Evolutionary conservation across 257 asterid genomes (phyloP), one percentile per base, ranked within the genome.

Genomic region (Lavandula angustifolia): DNA sequence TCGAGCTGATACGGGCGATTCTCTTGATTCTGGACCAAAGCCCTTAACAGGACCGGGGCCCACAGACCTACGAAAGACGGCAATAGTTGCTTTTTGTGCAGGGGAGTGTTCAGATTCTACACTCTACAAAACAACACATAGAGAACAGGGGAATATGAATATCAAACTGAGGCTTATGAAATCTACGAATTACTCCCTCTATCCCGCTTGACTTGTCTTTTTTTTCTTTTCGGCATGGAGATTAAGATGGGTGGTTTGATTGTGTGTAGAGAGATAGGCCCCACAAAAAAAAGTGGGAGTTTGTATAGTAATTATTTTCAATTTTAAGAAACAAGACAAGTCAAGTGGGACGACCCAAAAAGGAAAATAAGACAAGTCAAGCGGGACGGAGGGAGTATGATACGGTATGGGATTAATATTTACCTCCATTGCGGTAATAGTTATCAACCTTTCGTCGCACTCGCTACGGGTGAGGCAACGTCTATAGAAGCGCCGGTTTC

Each of bases 391-490:
- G n/a, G n/a, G n/a, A n/a, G n/a, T n/a, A 52, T 29, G 49, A 47
- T 7, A 61, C n/a, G 55, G 64, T 22, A 22, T 1, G 53, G 48
- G 38, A 22, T 6, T 32, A 31, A 29, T 37, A 37, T 46, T 63
- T 64, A 80, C 96, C 94, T 89, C 95, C 63, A 70, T 70, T 33
- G 96, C 86, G 38, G 81, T 40, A 68, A 89, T 67, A 38, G 80
- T 75, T 77, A 89, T 81, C 78, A 84, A 61, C 18, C 88, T 79
- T 63, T 87, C 95, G 37, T 74, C 78, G 44, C 94, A 87, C 1
- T 75, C 82, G 75, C 72, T 70, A 89, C 6, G 60, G 48, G 12
- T n/a, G 79, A 76, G 64, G 87, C 96, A 59, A 89, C 56, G 61
- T 61, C 73, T 54, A 89, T 74, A 43, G 41, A 38, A 56, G 94